These are phyloP conservation scores for Mesembryanthemum crystallinum DNA, from an alignment of 148 eudicot genomes.

Conservation along the genomic window DNA sequence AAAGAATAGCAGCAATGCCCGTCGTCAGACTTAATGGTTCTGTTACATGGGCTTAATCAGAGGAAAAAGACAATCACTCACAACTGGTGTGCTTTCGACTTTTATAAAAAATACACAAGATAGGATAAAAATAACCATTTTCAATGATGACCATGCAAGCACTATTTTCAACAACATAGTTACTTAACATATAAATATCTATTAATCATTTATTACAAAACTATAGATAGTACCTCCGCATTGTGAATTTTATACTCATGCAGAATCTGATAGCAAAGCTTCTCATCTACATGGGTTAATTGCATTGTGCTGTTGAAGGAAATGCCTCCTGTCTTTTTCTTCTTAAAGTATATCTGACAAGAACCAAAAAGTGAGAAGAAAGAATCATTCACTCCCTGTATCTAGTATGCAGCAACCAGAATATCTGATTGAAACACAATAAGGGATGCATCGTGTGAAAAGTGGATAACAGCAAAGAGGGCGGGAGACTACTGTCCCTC, in stretches of 20 bases:
- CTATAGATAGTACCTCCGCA: slow-evolving; percentile 69
- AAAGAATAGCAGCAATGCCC: not conserved
- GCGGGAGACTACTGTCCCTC: not conserved
- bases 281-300: slow-evolving; percentile 95
- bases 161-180: not conserved
- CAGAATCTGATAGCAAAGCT: slow-evolving; percentile 96
- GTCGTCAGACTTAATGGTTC: not conserved
- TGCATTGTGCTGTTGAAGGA: slow-evolving; percentile 87
- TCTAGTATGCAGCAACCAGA: not conserved
- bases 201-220: not conserved
- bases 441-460: not conserved
- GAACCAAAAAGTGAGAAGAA: slow-evolving; percentile 13
- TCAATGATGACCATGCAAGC: not conserved
- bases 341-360: slow-evolving; percentile 88
- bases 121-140: not conserved
- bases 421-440: not conserved
- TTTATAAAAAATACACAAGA: not conserved
- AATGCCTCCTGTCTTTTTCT: slow-evolving; percentile 98
- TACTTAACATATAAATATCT: too few species aligned
- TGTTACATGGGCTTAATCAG: not conserved
- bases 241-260: slow-evolving; percentile 98
- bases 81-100: not conserved
- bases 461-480: not conserved
- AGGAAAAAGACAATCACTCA: not conserved
- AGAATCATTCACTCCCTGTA: not conserved